Evolutionary conservation across 345 rosid genomes (phyloP), one percentile per base, ranked within the genome.

Genomic region (Schrenkiella parvula): DNA sequence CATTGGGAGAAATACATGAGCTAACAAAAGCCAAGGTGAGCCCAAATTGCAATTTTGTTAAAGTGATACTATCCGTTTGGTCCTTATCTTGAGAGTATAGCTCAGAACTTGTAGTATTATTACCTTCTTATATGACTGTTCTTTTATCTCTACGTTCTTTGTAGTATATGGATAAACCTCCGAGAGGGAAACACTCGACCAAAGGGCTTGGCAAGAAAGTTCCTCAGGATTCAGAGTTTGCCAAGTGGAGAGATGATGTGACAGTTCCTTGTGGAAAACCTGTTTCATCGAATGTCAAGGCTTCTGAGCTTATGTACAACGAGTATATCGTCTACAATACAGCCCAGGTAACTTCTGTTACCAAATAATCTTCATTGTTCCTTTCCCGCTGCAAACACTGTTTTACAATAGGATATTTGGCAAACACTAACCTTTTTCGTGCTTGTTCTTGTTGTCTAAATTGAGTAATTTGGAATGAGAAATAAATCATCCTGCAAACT

Each of bases 261-360:
- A 78, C 78, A 47, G 89, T 95, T 64, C 99, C 97, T 54, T 87
- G 96, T 59, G 99, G 99, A 65, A 91, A 89, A 81, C 99, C 95
- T 51, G 89, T 89, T 65, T 8, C 91, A 35, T 89, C 96, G 1
- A 89, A 69, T 59, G 83, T 82, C 62, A 89, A 64, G 80, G 85
- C 85, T 69, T 87, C 97, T 10, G 97, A 89, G 85, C 87, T 95
- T 65, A 88, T 89, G 95, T 87, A 91, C 68, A 95, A 89, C 65
- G 99, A 95, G 81, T 95, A 91, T 79, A 85, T 95, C 54, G 99
- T 95, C 68, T 91, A 91, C 75, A 64, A 87, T 65, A 84, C 90
- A 14, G 85, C 93, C 77, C 97, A 88, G 68, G 97, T 93, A 84
- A 86, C 88, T 82, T 46, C 38, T 31, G 4, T 52, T 28, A 35